Evolutionary conservation across 768 basidiomycete species (phyloP), one percentile per base, ranked within the genome.

Genomic region (Cystofilobasidium bisporidii): DNA sequence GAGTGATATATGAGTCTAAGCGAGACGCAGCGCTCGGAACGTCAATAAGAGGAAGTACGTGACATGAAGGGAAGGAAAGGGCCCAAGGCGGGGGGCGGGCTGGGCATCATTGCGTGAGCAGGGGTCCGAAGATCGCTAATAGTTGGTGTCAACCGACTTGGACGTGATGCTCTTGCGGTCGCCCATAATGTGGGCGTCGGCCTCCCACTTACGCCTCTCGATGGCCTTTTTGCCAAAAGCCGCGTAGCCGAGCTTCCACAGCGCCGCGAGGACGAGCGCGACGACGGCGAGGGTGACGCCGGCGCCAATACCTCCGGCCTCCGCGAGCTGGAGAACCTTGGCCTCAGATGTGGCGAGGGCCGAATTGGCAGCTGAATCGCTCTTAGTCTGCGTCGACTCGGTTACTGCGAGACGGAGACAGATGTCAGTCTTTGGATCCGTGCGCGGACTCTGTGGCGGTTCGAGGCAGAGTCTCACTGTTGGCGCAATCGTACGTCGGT

Each of bases 231-330:
- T 56, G 53, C 53, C 53, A 30, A 56, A 56, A 8, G 53, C 26
- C 1, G 53, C 53, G 53, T 15, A 56, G 26, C 53, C 53, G n/a
- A 32, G 17, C 28, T 32, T 22, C 28, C 28, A 28, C 28, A 32
- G 28, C 3, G 53, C 53, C 28, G 14, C 28, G 6, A 56, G 26
- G 28, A 56, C 28, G 28, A 56, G 53, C 2, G 28, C 53, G 53
- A 56, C 30, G 28, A 56, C 53, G 53, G 28, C 53, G 28, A 56
- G 53, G 28, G 53, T 56, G 26, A 56, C 28, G 28, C 53, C 53
- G 9, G 53, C 53, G 18, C 53, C 53, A 22, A 56, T 56, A 18
- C 28, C 53, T 17, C 53, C 53, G 18, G 53, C 53, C 28, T 56
- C 53, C 28, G 53, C 53, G 14, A 32, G 30, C 53, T 18, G 2